A percentile compares a stretch with the other conserved stretches of the same genome.
Evolutionary conservation across 2,329 filamentous ascomycete genomes (phyloP).

Genomic region (Elsinoe ampelina): DNA sequence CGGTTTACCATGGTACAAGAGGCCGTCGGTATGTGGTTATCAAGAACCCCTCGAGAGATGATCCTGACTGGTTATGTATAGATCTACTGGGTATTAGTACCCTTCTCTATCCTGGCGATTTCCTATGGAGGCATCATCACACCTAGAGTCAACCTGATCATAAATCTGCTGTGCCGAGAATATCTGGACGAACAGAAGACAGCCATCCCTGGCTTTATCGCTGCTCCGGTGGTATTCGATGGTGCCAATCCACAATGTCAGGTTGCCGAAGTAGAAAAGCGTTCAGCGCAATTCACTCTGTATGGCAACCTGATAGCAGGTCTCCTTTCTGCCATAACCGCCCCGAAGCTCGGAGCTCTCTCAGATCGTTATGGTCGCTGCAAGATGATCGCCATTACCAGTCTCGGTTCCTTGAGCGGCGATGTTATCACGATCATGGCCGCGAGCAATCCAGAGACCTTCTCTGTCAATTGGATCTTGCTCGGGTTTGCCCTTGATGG

Average conservation of each 20-base stretch:
- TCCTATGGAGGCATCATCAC: conserved; percentile 81
- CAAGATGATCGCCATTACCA: conserved; percentile 61
- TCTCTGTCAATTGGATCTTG: conserved; percentile 72
- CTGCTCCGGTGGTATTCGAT: conserved; percentile 57
- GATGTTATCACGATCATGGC: conserved; percentile 73
- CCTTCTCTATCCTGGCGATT: conserved; percentile 71
- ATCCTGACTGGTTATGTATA: conserved; percentile 15
- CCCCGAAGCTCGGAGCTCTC: conserved; percentile 72
- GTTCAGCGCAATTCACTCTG: conserved; percentile 69
- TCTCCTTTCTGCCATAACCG: conserved; percentile 66
- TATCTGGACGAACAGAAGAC: conserved; percentile 64
- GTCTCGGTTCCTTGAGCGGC: conserved; percentile 61
- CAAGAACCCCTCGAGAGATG: neutral
- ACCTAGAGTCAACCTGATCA: conserved; percentile 77
- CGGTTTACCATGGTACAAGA: conserved; percentile 52
- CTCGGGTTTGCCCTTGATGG: conserved; percentile 72
- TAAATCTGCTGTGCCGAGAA: conserved; percentile 71
- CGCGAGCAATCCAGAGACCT: conserved; percentile 59
- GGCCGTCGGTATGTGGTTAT: conserved; percentile 34
- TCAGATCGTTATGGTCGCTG: conserved; percentile 83
- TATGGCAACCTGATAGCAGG: conserved; percentile 67
- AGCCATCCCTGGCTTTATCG: conserved; percentile 49
- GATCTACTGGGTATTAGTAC: conserved; percentile 75
- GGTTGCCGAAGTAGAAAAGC: conserved; percentile 66
- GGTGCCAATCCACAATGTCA: conserved; percentile 68